Evolutionary conservation across 495 filamentous ascomycete species (phyloP).

Genomic region (Apiosordaria backusii): DNA sequence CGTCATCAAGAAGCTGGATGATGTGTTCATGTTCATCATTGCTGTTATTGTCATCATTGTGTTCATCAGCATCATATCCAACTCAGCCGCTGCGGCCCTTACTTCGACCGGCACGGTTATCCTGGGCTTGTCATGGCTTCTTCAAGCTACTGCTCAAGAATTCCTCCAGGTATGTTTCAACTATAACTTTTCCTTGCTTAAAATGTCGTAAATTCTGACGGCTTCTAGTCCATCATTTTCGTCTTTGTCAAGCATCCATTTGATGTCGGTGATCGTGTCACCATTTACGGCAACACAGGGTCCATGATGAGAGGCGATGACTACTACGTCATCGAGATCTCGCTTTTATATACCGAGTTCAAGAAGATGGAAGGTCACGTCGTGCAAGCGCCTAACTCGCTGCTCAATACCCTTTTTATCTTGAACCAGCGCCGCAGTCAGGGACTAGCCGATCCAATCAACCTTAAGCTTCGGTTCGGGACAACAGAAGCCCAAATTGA

Average conservation of each 20-base stretch:
- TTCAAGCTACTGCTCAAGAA: constrained; percentile 88
- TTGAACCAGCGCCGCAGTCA: constrained; percentile 91
- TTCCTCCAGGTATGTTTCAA: constrained; percentile 55
- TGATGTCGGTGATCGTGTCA: constrained; percentile 91
- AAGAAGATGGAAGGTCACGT: constrained; percentile 97
- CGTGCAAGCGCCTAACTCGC: constrained; percentile 92
- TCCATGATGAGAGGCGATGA: constrained; percentile 74
- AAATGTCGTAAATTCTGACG: neutral
- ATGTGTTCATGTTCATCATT: constrained; percentile 84
- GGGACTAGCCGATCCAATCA: constrained; percentile 80
- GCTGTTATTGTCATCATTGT: constrained; percentile 74
- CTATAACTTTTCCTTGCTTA: neutral
- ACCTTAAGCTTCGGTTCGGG: constrained; percentile 82
- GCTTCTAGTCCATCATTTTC: constrained; percentile 74
- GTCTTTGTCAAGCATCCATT: constrained; percentile 98
- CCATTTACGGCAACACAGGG: constrained; percentile 87
- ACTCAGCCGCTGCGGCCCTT: constrained; percentile 76
- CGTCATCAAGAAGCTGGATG: constrained; percentile 86
- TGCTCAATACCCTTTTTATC: constrained; percentile 89
- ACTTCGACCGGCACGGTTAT: constrained; percentile 83
- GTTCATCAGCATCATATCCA: constrained; percentile 83
- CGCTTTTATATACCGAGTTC: constrained; percentile 94
- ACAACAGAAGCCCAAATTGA: constrained; percentile 86
- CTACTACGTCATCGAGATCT: constrained; percentile 93
- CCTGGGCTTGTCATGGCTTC: constrained; percentile 86